These are phyloP conservation scores for Umbelopsis vinacea DNA, from an alignment of 192 early-diverging fungal species.

Conservation along the genomic window DNA sequence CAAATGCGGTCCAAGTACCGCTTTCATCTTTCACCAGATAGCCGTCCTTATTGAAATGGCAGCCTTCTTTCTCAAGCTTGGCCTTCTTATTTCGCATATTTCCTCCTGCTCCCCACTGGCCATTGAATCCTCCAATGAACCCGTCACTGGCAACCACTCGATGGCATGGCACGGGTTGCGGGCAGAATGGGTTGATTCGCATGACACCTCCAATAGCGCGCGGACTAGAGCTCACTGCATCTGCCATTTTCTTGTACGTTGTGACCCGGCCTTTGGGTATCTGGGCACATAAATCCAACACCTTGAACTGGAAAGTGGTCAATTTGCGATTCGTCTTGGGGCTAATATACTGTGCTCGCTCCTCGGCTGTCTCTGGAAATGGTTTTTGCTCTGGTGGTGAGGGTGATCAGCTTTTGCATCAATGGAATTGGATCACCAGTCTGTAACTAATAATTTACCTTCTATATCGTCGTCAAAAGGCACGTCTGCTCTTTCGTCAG, in stretches of 20 bases:
- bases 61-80: conserved; percentile 67
- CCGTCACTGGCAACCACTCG: conserved; percentile 64
- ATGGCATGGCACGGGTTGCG: conserved; percentile 74
- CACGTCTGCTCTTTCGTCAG: conserved; percentile 8
- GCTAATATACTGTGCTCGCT: conserved; percentile 55
- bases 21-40: conserved; percentile 41
- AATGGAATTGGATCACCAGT: background rate
- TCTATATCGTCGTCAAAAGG: conserved; percentile 30
- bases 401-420: background rate
- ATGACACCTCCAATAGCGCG: conserved; percentile 73
- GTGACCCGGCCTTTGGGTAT: conserved; percentile 67
- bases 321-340: conserved; percentile 59
- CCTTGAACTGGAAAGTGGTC: conserved; percentile 73
- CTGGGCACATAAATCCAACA: conserved; percentile 71
- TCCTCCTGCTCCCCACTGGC: conserved; percentile 64
- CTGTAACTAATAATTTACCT: background rate
- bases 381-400: conserved; percentile 29
- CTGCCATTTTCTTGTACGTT: conserved; percentile 70
- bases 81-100: conserved; percentile 69
- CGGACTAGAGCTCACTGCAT: conserved; percentile 61
- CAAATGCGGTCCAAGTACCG: conserved; percentile 55
- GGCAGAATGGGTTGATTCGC: conserved; percentile 69
- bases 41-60: conserved; percentile 62
- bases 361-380: conserved; percentile 51
- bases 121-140: conserved; percentile 72